Evolutionary conservation across 2,329 filamentous ascomycete genomes (phyloP).

Genomic region (Penicillium sp.): DNA sequence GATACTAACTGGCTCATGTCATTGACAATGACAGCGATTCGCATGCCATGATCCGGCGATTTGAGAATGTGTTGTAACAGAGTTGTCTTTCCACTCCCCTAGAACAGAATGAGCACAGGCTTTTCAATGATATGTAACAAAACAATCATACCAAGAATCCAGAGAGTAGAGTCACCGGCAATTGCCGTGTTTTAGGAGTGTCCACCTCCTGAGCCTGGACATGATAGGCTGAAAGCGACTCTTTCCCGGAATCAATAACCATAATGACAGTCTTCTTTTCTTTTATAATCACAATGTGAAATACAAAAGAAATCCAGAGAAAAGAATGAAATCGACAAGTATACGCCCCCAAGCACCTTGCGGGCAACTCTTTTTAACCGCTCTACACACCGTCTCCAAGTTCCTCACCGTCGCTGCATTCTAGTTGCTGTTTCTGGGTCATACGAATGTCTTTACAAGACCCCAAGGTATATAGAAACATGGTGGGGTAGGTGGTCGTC

Average conservation of each 20-base stretch:
- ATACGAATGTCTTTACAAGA: slow-evolving; percentile 10
- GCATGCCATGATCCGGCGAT: slow-evolving; percentile 63
- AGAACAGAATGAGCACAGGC: not conserved
- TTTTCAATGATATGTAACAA: not conserved
- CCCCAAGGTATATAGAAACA: slow-evolving; percentile 10
- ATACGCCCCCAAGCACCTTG: slow-evolving; percentile 13
- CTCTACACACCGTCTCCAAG: slow-evolving; percentile 19
- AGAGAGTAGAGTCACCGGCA: slow-evolving; percentile 62
- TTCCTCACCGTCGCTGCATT: slow-evolving; percentile 18
- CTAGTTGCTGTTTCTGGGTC: slow-evolving; percentile 5
- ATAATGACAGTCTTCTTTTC: slow-evolving; percentile 5
- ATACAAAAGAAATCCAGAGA: not conserved
- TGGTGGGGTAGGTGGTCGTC: slow-evolving; percentile 1
- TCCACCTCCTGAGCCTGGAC: slow-evolving; percentile 31
- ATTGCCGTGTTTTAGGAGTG: slow-evolving; percentile 20
- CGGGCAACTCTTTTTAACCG: slow-evolving; percentile 13
- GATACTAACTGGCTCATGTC: slow-evolving; percentile 63
- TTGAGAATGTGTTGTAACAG: slow-evolving; percentile 68
- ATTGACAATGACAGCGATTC: slow-evolving; percentile 72
- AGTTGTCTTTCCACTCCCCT: slow-evolving; percentile 72
- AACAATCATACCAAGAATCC: slow-evolving; percentile 53
- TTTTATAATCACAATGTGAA: not conserved
- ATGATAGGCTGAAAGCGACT: slow-evolving; percentile 11
- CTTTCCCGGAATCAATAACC: slow-evolving; percentile 24
- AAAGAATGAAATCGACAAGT: not conserved